phyloP scores from a whole-genome alignment of 768 basidiomycete genomes.

The Pleurotus tuoliensis region DNA sequence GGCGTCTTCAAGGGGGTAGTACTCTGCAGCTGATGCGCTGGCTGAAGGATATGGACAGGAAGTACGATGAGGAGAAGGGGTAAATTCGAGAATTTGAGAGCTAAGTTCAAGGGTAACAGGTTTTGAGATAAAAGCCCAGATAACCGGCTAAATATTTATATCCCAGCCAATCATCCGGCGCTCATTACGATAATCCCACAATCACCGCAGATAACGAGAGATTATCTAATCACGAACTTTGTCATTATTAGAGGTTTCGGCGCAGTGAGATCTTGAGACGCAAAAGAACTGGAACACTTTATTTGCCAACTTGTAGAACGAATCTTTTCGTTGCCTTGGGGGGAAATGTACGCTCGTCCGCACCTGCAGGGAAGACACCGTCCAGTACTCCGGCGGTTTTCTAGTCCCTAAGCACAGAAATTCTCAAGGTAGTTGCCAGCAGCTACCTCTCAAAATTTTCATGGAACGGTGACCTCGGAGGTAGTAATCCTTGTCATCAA shows the following conservation, averaged over 20 bases:
- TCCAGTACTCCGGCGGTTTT: neutral
- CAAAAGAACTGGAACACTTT: too few species aligned
- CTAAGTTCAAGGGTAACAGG: neutral
- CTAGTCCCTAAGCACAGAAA: neutral
- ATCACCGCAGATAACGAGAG: slow-evolving; percentile 10
- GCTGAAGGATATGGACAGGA: neutral
- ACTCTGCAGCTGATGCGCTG: too few species aligned
- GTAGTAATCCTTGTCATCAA: neutral
- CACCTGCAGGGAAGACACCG: slow-evolving; percentile 3
- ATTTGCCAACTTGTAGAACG: too few species aligned
- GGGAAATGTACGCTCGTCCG: too few species aligned
- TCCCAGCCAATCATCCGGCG: slow-evolving; percentile 29
- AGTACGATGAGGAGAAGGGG: neutral
- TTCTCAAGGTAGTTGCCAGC: neutral
- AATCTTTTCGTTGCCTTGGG: too few species aligned
- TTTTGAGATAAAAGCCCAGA: slow-evolving; percentile 4
- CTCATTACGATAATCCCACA: slow-evolving; percentile 21
- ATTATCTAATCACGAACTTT: neutral
- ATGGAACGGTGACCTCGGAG: neutral
- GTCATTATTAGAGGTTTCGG: too few species aligned
- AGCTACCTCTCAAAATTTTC: neutral
- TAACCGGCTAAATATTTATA: slow-evolving; percentile 9
- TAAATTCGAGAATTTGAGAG: neutral
- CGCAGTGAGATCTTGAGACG: too few species aligned
- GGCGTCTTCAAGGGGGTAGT: too few species aligned